Evolutionary conservation across 208 protist genomes (phyloP).

Genomic region (Trypanosoma avium): DNA sequence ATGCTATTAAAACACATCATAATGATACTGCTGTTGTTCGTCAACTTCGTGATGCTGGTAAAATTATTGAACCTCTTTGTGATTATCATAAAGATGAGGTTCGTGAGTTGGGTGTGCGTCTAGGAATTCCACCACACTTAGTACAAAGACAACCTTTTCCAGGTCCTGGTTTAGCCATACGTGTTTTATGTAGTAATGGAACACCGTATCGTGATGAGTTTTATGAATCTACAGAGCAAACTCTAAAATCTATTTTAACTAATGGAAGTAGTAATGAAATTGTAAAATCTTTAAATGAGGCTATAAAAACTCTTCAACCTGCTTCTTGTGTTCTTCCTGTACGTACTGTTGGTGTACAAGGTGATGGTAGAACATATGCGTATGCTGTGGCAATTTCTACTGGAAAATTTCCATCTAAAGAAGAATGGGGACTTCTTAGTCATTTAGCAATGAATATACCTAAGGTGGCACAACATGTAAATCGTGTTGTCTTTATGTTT

Average conservation of each 20-base stretch:
- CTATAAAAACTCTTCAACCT: slow-evolving; percentile 21
- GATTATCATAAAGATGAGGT: slow-evolving; percentile 99
- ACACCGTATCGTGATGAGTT: slow-evolving; percentile 49
- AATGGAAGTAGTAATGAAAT: slow-evolving; percentile 1
- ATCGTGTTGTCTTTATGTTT: slow-evolving; percentile 94
- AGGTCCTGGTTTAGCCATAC: slow-evolving; percentile 98
- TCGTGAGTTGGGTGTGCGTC: slow-evolving; percentile 89
- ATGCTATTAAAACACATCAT: slow-evolving; percentile 99
- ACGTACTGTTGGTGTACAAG: slow-evolving; percentile 96
- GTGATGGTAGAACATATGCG: slow-evolving; percentile 97
- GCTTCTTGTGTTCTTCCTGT: slow-evolving; percentile 83
- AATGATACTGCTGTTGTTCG: slow-evolving; percentile 97
- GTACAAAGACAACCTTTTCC: slow-evolving; percentile 95
- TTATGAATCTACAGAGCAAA: slow-evolving; percentile 41
- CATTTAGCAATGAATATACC: slow-evolving; percentile 88
- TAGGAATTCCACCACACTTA: slow-evolving; percentile 93
- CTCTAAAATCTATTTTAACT: slow-evolving; percentile 37
- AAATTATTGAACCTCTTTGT: slow-evolving; percentile 96
- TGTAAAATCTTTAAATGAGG: slow-evolving; percentile 9
- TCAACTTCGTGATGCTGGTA: slow-evolving; percentile 88
- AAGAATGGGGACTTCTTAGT: slow-evolving; percentile 78
- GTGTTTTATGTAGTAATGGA: slow-evolving; percentile 91
- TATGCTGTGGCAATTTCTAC: slow-evolving; percentile 87
- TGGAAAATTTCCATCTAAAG: slow-evolving; percentile 37
- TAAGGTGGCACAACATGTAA: slow-evolving; percentile 89